phyloP scores from a whole-genome alignment of 2,329 filamentous ascomycete species.

The Pseudocercospora pini-densiflorae region DNA sequence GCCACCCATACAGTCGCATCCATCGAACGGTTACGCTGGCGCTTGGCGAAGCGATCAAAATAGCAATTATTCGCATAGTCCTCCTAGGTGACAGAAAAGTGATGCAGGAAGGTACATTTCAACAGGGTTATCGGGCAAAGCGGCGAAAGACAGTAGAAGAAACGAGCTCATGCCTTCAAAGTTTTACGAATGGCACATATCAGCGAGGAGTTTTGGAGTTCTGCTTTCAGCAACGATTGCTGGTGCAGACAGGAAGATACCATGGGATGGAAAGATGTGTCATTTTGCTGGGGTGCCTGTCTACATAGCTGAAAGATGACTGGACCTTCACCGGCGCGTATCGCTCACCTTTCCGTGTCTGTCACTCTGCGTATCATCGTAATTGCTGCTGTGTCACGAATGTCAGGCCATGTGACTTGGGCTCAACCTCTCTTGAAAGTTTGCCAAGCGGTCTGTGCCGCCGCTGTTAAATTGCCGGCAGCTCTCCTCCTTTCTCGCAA shows the following conservation, averaged over 20 bases:
- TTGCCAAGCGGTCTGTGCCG: not conserved
- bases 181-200: not conserved
- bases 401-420: not conserved
- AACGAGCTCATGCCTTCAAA: not conserved
- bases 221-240: constrained; percentile 2
- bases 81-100: constrained; percentile 11
- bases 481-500: not conserved
- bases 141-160: not conserved
- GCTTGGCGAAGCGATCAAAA: constrained; percentile 20
- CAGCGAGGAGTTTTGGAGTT: constrained; percentile 8
- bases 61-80: constrained; percentile 23
- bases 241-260: not conserved
- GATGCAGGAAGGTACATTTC: not conserved
- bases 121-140: not conserved
- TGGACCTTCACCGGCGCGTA: not conserved
- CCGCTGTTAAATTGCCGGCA: not conserved
- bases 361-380: not conserved
- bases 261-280: not conserved
- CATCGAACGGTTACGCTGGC: constrained; percentile 13
- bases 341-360: not conserved
- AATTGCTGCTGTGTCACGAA: not conserved
- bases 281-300: not conserved
- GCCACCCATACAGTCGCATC: constrained; percentile 20
- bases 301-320: not conserved
- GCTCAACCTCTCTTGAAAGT: not conserved